phyloP scores from a whole-genome alignment of 306 rosid genomes.

The Citrullus mucosospermus region DNA sequence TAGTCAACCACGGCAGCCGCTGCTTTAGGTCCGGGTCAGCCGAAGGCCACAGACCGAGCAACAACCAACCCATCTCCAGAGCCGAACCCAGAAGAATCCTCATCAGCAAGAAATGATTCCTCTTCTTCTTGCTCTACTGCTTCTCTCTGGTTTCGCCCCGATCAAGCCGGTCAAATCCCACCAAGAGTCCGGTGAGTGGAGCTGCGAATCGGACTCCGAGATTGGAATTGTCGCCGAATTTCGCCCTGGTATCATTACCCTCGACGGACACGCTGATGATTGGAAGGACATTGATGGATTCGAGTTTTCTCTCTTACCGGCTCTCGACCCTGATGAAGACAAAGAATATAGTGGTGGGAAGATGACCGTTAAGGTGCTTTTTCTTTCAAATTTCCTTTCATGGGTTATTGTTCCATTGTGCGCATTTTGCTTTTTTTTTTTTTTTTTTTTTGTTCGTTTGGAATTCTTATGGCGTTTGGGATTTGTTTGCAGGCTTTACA shows the following conservation, averaged over 20 bases:
- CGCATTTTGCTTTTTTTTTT: neutral
- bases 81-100: neutral
- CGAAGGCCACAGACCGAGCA: neutral
- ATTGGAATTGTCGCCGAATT: slow-evolving; percentile 46
- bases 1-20: neutral
- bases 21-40: neutral
- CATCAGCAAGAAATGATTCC: slow-evolving; percentile 28
- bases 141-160: slow-evolving; percentile 12
- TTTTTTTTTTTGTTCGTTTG: neutral
- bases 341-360: slow-evolving; percentile 61
- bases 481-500: slow-evolving; percentile 56
- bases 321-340: slow-evolving; percentile 73
- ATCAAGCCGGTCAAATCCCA: slow-evolving; percentile 47
- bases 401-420: neutral
- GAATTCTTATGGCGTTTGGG: neutral
- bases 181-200: slow-evolving; percentile 75
- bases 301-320: slow-evolving; percentile 72
- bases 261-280: slow-evolving; percentile 85
- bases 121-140: slow-evolving; percentile 8
- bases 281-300: slow-evolving; percentile 77
- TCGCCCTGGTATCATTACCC: slow-evolving; percentile 58
- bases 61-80: neutral
- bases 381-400: neutral
- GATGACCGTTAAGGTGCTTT: slow-evolving; percentile 61
- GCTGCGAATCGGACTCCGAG: slow-evolving; percentile 57